Percentiles rank a stretch among this genome's conserved stretches.
Conservation (phyloP, 768 basidiomycete genomes). For the Kwoniella newhampshirensis region DNA sequence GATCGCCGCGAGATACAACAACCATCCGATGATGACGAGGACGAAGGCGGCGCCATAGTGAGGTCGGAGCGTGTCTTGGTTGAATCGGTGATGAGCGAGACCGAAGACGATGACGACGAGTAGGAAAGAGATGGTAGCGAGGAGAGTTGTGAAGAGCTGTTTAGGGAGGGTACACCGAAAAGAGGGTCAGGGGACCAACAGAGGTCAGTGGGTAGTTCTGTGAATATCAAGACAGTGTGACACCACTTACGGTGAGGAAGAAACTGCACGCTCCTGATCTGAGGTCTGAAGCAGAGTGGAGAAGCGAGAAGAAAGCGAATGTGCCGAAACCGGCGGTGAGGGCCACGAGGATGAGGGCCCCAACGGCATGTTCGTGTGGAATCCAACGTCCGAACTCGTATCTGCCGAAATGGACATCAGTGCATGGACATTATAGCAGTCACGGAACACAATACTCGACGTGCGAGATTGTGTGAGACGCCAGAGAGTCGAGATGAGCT, state of each 20-base stretch:
- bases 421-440: no score
- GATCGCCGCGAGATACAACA: slow-evolving; percentile 33
- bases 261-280: slow-evolving; percentile 26
- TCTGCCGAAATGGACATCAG: slow-evolving; percentile 6
- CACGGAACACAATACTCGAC: no score
- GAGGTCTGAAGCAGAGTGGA: slow-evolving; percentile 25
- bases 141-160: slow-evolving; percentile 40
- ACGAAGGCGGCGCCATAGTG: slow-evolving; percentile 45
- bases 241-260: slow-evolving; percentile 39
- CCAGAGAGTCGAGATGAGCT: background rate
- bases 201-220: background rate
- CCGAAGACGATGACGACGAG: slow-evolving; percentile 42
- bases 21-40: slow-evolving; percentile 43
- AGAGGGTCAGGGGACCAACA: background rate
- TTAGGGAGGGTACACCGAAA: background rate
- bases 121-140: slow-evolving; percentile 41
- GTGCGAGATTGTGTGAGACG: no score
- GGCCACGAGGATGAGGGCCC: slow-evolving; percentile 45
- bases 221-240: background rate
- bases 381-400: slow-evolving; percentile 37
- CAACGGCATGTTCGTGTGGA: slow-evolving; percentile 28
- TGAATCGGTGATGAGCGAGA: slow-evolving; percentile 38
- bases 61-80: slow-evolving; percentile 18
- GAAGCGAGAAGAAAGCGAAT: slow-evolving; percentile 32
- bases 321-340: slow-evolving; percentile 44